Conservation (phyloP, 768 basidiomycete species). For the Mycena capillaripes region DNA sequence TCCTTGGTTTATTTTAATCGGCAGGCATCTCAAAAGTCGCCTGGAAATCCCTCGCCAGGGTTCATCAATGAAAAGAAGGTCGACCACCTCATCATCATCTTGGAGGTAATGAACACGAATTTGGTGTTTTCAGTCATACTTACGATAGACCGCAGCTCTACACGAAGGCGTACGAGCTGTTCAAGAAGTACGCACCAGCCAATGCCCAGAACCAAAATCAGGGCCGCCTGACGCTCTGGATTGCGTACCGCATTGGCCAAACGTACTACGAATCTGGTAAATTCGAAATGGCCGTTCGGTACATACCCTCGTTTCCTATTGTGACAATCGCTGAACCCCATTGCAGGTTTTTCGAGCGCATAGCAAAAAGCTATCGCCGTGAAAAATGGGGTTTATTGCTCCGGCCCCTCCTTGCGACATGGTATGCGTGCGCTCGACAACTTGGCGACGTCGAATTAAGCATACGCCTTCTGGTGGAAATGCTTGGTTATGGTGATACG, state of each 20-base stretch:
- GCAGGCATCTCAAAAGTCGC: slow-evolving; percentile 50
- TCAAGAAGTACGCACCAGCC: slow-evolving; percentile 79
- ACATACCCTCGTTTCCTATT: slow-evolving; percentile 35
- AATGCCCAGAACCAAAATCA: slow-evolving; percentile 64
- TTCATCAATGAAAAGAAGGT: slow-evolving; percentile 93
- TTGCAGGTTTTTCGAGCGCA: slow-evolving; percentile 91
- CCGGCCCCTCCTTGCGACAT: slow-evolving; percentile 78
- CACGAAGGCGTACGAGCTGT: slow-evolving; percentile 93
- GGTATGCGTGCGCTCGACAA: slow-evolving; percentile 87
- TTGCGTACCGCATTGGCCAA: slow-evolving; percentile 91
- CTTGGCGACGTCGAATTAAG: slow-evolving; percentile 84
- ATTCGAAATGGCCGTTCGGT: slow-evolving; percentile 92
- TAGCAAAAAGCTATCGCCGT: slow-evolving; percentile 88
- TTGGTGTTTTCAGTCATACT: neutral
- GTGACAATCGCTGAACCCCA: neutral
- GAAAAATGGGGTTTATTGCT: slow-evolving; percentile 88
- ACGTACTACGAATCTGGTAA: slow-evolving; percentile 87
- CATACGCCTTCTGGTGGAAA: slow-evolving; percentile 83
- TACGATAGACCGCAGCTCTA: slow-evolving; percentile 71
- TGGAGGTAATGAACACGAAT: slow-evolving; percentile 72
- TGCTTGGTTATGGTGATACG: slow-evolving; percentile 80
- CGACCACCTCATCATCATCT: slow-evolving; percentile 84
- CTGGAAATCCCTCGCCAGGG: slow-evolving; percentile 68
- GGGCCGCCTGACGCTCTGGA: slow-evolving; percentile 87
- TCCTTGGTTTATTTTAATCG: neutral